Base-by-base conservation (phyloP, 306 rosid genomes). In the Cyclanthera cordifolia region DNA sequence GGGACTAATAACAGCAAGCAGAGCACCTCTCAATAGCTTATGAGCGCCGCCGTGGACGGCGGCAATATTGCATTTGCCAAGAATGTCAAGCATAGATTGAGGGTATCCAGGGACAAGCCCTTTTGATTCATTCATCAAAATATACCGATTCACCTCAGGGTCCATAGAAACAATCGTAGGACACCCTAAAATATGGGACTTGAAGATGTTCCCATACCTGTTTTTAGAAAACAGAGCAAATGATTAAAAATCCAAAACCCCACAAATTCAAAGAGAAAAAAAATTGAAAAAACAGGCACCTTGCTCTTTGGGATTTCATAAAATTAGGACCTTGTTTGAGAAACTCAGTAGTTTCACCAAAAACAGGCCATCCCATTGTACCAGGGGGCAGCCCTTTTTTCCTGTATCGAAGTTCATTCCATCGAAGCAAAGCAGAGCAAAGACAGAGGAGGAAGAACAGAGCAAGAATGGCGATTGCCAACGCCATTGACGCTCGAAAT, bases 341-440 rank as follows among this genome's bases (percentile, higher is more conserved):
- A 75, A 94, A 94, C 86, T 94, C 99, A 13, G 95, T 88, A 4
- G 99, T 94, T 28, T 94, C 99, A 0, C 99, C 99, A 71, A 94
- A 88, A 27, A 94, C 52, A 54, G 99, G 99, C 99, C 99, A 94
- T 2, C 99, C 99, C 99, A 94, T 94, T 81, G 99, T 94, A 43
- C 99, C 99, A 5, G 87, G 99, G 30, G 99, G 99, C 46, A 94
- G 76, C 28, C 87, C 96, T 76, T 94, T 94, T 80, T 85, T 86
- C 69, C 85, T 83, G 78, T 85, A 90, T 56, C 83, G 81, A 47
- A 90, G 74, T 34, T 86, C 90, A 74, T 94, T 94, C 99, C 97
- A 94, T 61, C 88, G 81, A 53, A 94, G 73, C 71, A 90, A 80
- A 74, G 88, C 96, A 82, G 99, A 86, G 87, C 95, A 90, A 72